Conservation (phyloP, 2,329 filamentous ascomycete genomes). For the Bipolaris gigantea region DNA sequence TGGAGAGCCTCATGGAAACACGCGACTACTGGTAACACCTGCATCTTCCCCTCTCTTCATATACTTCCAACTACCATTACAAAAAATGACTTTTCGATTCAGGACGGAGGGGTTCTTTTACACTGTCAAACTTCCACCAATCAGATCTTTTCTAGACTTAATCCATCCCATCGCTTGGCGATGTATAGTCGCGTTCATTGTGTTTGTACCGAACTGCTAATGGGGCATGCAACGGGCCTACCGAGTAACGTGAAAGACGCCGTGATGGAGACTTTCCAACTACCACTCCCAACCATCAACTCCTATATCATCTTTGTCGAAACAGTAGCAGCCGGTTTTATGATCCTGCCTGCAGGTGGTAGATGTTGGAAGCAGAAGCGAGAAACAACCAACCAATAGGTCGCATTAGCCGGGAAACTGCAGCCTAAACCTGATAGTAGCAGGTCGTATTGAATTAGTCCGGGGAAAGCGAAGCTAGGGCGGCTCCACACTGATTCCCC, state of each 20-base stretch:
- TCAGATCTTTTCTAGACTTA: neutral
- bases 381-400: neutral
- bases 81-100: neutral
- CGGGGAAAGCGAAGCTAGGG: neutral
- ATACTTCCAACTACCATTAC: neutral
- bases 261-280: neutral
- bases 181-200: neutral
- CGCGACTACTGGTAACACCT: neutral
- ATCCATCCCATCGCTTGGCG: neutral
- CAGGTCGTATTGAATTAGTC: neutral
- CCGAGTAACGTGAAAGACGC: neutral
- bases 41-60: neutral
- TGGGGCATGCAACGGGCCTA: no score
- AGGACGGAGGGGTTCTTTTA: neutral
- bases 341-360: neutral
- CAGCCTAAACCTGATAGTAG: neutral
- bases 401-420: neutral
- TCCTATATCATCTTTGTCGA: neutral
- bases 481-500: slow-evolving; percentile 2
- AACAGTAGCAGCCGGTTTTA: no score
- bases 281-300: neutral
- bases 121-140: slow-evolving; percentile 2
- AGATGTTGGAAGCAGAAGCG: neutral
- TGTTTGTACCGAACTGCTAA: neutral
- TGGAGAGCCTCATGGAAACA: slow-evolving; percentile 7